A percentile compares a stretch with the other conserved stretches of the same genome.
phyloP scores from a whole-genome alignment of 2,329 filamentous ascomycete genomes.

The Talaromyces sp. region DNA sequence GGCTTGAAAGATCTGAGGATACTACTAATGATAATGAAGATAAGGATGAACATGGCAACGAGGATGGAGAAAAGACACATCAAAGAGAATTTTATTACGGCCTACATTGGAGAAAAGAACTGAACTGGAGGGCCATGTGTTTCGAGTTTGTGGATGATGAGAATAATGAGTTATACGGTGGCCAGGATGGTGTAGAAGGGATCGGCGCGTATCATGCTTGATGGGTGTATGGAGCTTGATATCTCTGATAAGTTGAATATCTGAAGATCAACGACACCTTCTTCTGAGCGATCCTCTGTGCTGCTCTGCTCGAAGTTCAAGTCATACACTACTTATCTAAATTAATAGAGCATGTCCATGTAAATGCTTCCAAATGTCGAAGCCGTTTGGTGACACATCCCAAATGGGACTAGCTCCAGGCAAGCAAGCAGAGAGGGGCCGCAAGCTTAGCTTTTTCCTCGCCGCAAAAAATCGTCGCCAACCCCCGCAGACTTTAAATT shows the following conservation, averaged over 20 bases:
- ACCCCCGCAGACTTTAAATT: constrained; percentile 17
- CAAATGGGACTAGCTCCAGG: not conserved
- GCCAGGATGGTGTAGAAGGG: not conserved
- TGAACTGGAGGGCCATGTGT: constrained; percentile 50
- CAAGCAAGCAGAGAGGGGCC: constrained; percentile 4
- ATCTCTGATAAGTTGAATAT: not conserved
- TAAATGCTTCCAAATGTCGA: not conserved
- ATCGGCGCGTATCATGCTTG: constrained; percentile 13
- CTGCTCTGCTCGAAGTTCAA: not conserved
- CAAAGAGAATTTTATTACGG: constrained; percentile 47
- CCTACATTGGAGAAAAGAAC: constrained; percentile 60
- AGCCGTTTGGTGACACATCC: not conserved
- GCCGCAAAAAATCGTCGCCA: constrained; percentile 19
- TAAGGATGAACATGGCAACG: constrained; percentile 10
- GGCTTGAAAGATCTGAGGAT: not conserved
- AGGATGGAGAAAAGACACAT: constrained; percentile 17
- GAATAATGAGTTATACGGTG: not conserved
- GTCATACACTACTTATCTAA: not conserved
- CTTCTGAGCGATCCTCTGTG: not conserved
- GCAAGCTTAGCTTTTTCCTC: constrained; percentile 16
- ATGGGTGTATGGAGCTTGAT: not conserved
- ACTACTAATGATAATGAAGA: not conserved
- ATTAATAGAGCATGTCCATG: not conserved
- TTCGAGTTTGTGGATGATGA: constrained; percentile 44
- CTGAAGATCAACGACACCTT: not conserved